Conservation (phyloP, 2,329 filamentous ascomycete species). For the Aaosphaeria pasadenensis region DNA sequence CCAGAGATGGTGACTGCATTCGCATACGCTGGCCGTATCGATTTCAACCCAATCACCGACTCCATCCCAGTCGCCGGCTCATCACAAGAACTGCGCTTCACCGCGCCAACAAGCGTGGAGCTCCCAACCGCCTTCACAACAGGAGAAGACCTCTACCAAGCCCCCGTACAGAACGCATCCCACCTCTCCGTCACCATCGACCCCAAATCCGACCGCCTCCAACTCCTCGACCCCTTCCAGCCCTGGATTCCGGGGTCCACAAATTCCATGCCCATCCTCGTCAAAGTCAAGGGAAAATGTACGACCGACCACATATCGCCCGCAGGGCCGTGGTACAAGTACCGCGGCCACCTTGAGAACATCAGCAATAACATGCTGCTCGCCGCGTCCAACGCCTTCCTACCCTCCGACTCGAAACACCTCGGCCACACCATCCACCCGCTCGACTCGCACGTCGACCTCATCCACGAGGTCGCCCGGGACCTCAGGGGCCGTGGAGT, state of each 20-base stretch:
- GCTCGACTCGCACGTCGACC: conserved; percentile 5
- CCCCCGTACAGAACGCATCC: conserved; percentile 13
- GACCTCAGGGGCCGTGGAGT: conserved; percentile 13
- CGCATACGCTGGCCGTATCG: conserved; percentile 14
- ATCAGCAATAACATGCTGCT: conserved; percentile 39
- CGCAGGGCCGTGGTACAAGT: conserved; percentile 40
- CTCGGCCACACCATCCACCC: conserved; percentile 27
- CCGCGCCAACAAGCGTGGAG: conserved; percentile 19
- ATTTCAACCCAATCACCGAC: conserved; percentile 29
- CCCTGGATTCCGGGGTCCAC: conserved; percentile 23
- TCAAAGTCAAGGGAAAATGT: conserved; percentile 39
- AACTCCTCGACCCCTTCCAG: conserved; percentile 13
- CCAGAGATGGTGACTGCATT: conserved; percentile 46
- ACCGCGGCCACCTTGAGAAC: conserved; percentile 40
- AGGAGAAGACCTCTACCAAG: conserved; percentile 24
- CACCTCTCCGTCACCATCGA: conserved; percentile 23
- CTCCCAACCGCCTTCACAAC: conserved; percentile 20
- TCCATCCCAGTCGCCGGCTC: conserved; percentile 10
- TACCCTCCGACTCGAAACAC: conserved; percentile 14
- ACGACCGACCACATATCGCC: conserved; percentile 42
- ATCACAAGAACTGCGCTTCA: conserved; percentile 19
- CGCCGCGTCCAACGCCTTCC: conserved; percentile 29
- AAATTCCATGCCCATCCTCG: conserved; percentile 21
- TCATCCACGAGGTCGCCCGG: conserved; percentile 27
- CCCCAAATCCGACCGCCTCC: conserved; percentile 22